phyloP scores from a whole-genome alignment of 345 rosid species.

The Turnera subulata region DNA sequence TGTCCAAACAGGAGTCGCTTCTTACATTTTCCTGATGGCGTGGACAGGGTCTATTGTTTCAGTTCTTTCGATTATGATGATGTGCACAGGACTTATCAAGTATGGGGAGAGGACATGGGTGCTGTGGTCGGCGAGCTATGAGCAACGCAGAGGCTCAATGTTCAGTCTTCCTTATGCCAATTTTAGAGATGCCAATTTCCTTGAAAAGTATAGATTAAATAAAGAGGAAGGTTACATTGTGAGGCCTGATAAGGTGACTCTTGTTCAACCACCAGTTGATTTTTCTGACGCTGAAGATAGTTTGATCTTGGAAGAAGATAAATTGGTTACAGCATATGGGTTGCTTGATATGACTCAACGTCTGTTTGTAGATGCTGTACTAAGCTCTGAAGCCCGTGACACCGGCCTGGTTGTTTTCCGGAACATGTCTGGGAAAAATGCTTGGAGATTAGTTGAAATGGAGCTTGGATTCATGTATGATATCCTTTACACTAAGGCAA shows the following conservation, averaged over 20 bases:
- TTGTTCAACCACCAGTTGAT: no score
- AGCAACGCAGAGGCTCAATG: no score
- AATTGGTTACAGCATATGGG: neutral
- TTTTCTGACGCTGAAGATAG: no score
- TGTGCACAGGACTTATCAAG: neutral
- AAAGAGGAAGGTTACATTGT: no score
- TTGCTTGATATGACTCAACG: no score
- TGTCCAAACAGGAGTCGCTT: neutral
- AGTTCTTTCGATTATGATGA: neutral
- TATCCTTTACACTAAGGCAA: slow-evolving; percentile 37
- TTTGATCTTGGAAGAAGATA: no score
- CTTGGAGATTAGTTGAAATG: slow-evolving; percentile 32
- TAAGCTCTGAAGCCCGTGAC: no score
- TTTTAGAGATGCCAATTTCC: accelerated
- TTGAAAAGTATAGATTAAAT: no score
- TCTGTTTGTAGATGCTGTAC: neutral
- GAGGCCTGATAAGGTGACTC: no score
- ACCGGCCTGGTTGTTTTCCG: accelerated
- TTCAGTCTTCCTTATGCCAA: no score
- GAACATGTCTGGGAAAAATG: neutral
- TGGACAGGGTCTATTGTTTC: neutral
- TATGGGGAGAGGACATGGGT: slow-evolving; percentile 2
- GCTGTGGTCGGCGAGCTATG: neutral
- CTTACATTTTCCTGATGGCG: neutral
- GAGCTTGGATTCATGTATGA: slow-evolving; percentile 44